Evolutionary conservation across 345 rosid species (phyloP).

Genomic region (Rhizophora apiculata): DNA sequence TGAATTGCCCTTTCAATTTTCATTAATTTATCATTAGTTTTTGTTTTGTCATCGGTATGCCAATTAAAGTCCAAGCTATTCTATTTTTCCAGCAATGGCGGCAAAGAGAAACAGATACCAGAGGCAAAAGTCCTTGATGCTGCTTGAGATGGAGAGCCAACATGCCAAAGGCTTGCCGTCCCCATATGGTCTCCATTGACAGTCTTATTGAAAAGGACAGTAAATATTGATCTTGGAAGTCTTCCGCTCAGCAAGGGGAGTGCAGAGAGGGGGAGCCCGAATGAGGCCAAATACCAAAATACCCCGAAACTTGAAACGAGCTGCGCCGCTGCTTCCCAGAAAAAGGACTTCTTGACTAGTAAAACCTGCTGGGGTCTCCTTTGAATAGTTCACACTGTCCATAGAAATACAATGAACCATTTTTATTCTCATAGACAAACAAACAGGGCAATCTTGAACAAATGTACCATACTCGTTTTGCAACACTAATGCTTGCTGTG

Average conservation of each 20-base stretch:
- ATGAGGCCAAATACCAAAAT: constrained; percentile 17
- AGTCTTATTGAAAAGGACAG: constrained; percentile 10
- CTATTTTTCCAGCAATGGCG: constrained; percentile 55
- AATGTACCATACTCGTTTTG: constrained; percentile 31
- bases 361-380: constrained; percentile 26
- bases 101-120: constrained; percentile 93
- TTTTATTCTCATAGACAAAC: constrained; percentile 12
- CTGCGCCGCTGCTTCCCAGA: constrained; percentile 15
- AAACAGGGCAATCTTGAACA: constrained; percentile 10
- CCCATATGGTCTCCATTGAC: constrained; percentile 58
- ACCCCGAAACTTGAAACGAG: constrained; percentile 16
- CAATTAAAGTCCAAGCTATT: neutral
- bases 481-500: constrained; percentile 19
- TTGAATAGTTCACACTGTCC: constrained; percentile 2
- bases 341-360: constrained; percentile 16
- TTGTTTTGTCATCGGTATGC: neutral
- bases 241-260: constrained; percentile 16
- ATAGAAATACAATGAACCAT: constrained; percentile 34
- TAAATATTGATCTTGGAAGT: constrained; percentile 22
- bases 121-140: constrained; percentile 93
- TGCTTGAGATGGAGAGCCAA: constrained; percentile 94
- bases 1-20: neutral
- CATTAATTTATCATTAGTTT: neutral
- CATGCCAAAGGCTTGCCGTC: constrained; percentile 90
- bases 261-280: constrained; percentile 7